Evolutionary conservation across 192 early-diverging fungal genomes (phyloP).

Genomic region (Chytriomyces confervae): DNA sequence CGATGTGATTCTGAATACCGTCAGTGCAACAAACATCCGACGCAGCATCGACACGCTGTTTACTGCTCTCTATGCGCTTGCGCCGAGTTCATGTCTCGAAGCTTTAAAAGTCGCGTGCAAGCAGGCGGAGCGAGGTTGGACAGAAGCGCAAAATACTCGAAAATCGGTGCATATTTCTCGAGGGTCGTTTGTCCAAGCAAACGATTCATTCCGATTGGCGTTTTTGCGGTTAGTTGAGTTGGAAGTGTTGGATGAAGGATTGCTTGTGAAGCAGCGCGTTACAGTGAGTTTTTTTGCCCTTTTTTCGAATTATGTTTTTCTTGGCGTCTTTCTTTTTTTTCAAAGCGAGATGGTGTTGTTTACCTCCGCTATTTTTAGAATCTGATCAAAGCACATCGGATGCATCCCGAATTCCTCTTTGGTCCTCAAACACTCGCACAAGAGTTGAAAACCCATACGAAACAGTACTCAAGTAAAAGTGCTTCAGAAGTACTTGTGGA

Average conservation of each 20-base stretch:
- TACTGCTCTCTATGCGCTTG: slow-evolving; percentile 26
- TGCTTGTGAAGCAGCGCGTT: slow-evolving; percentile 19
- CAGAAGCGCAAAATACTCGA: not conserved
- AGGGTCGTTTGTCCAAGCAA: not conserved
- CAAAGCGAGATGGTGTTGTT: too few relatives aligned
- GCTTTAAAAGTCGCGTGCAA: not conserved
- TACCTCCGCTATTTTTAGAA: not conserved
- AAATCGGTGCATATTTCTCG: not conserved
- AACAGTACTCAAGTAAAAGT: not conserved
- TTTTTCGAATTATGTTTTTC: not conserved
- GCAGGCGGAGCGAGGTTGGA: not conserved
- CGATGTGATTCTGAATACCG: not conserved
- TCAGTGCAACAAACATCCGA: slow-evolving; percentile 9
- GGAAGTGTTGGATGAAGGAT: slow-evolving; percentile 26
- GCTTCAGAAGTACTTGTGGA: slow-evolving; percentile 19
- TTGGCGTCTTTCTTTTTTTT: not conserved
- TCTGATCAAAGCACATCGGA: slow-evolving; percentile 26
- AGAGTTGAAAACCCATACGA: not conserved
- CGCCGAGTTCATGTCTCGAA: slow-evolving; percentile 3
- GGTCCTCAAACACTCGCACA: not conserved
- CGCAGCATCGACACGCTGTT: slow-evolving; percentile 26
- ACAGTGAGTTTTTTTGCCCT: not conserved
- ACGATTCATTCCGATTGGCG: slow-evolving; percentile 14
- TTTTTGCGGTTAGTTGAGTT: slow-evolving; percentile 6
- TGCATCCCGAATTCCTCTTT: slow-evolving; percentile 23